phyloP scores from a whole-genome alignment of 805 yeast species.

The Kuraishia capsulata region DNA sequence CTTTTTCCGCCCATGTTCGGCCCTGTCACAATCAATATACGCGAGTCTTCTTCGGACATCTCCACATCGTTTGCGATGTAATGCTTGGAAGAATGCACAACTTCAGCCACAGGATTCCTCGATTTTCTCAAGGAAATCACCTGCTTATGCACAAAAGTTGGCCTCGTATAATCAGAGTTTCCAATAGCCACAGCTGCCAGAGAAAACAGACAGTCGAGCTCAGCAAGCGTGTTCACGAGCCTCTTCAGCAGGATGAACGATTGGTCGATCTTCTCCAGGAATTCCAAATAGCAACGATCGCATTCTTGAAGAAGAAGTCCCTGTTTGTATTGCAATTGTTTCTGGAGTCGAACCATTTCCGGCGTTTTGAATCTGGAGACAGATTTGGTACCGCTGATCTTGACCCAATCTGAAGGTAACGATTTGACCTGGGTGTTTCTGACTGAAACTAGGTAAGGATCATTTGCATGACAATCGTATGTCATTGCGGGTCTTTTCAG shows the following conservation, averaged over 20 bases:
- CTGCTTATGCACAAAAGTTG: conserved; percentile 38
- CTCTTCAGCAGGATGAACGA: conserved; percentile 28
- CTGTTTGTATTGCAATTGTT: conserved; percentile 47
- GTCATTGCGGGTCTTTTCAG: conserved; percentile 49
- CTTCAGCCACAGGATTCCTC: conserved; percentile 28
- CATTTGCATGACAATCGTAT: conserved; percentile 49
- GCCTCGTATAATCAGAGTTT: conserved; percentile 36
- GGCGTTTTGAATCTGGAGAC: conserved; percentile 74
- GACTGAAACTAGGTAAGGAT: conserved; percentile 71
- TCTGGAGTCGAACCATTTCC: conserved; percentile 36
- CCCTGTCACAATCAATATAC: conserved; percentile 66
- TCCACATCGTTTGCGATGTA: conserved; percentile 63
- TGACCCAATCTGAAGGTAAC: conserved; percentile 71
- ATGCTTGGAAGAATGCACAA: conserved; percentile 13
- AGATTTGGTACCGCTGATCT: conserved; percentile 57
- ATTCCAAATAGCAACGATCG: conserved; percentile 34
- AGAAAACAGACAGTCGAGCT: conserved; percentile 60
- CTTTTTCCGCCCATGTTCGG: conserved; percentile 90
- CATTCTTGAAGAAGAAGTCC: conserved; percentile 40
- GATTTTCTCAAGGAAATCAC: conserved; percentile 44
- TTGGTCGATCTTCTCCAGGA: conserved; percentile 28
- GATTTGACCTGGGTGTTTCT: conserved; percentile 44
- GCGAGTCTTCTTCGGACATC: conserved; percentile 35
- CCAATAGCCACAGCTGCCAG: conserved; percentile 49
- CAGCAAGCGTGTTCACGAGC: conserved; percentile 39